Base-by-base conservation (phyloP, 495 filamentous ascomycete species). In the Penicillium bialowiezense region DNA sequence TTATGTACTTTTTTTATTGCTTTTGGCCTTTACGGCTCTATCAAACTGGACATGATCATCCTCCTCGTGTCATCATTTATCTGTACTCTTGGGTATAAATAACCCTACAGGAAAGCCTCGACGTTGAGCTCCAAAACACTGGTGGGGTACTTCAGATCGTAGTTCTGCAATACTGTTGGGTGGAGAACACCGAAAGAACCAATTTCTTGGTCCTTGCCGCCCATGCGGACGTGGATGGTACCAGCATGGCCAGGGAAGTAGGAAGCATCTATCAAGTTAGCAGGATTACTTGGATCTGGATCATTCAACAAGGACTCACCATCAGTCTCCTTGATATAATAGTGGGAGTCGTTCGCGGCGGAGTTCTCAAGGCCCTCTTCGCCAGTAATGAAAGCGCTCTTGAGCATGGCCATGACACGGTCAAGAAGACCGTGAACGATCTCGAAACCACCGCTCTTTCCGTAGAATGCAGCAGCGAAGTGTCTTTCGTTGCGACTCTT, bases 71-170 rank as follows among this genome's bases (percentile, higher is more conserved):
- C 52, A 59, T 63, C 50, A 51, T 55, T 52, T 59, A 52, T 50
- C 51, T 55, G 47, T 62, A 48, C 49, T 44, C 12, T 32, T 32
- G 29, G 24, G n/a, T 28, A 46, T 46, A 36, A 13, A 26, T 10
- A 15, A 12, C 26, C 39, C 62, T 56, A 98, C 62, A 98, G 76
- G 81, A 98, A 97, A 50, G 89, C 83, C 71, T 97, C 95, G 15
- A 99, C 82, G 62, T 97, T 93, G 51, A 99, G 74, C 76, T 97
- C 95, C 59, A 99, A 68, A n/a, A 88, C 88, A 71, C 90, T 96
- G 65, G 93, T 88, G 34, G 93, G 93, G 73, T 91, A 90, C 80
- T 80, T 89, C 52, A 99, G 75, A 54, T 97, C 93, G 64, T 91
- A 99, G 54, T 91, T 91, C 66, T 95, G 89, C 56, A 97, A 71